Base-by-base conservation (phyloP, 257 asterid species). In the Primulina huaijiensis region DNA sequence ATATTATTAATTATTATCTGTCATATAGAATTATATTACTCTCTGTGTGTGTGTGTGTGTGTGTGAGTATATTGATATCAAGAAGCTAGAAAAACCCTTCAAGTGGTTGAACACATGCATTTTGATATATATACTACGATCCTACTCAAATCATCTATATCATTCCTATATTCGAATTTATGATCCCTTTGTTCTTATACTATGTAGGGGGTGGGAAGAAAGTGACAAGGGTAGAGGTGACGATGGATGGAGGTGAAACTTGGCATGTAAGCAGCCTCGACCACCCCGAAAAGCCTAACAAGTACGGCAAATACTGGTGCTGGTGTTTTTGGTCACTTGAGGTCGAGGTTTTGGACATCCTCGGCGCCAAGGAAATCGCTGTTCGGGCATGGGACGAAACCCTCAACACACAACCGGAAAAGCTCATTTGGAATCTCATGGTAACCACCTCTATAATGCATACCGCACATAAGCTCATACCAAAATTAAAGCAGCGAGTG, bases 281-380 rank as follows among this genome's bases (percentile, higher is more conserved):
- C 69, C 91, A 77, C 73, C 95, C 77, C 0, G 99, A 90, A 70
- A 90, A 82, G 82, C 83, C 91, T 0, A 93, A 62, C 69, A 93
- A 87, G 62, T 93, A 89, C 33, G 97, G 96, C 17, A 90, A 82
- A 25, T 93, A 87, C 67, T 93, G 99, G 99, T 90, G 97, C 56
- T 93, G 97, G 99, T 93, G 99, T 60, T 93, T 93, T 65, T 93
- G 99, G 99, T 83, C 92, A 0, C 63, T 90, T 7, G 92, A 93
- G 72, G 91, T 90, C 1, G 99, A 93, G 78, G 96, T 90, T 38
- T 77, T 89, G 23, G 96, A 87, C 76, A 60, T 93, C 16, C 88
- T 93, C 2, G 65, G 83, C 14, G 89, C 96, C 21, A 90, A 93
- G 60, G 97, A 90, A 27, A 86, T 93, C 2, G 96, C 96, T 0